Evolutionary conservation across 148 eudicot species (phyloP), one percentile per base, ranked within the genome.

Genomic region (Vaccinium myrtillus): DNA sequence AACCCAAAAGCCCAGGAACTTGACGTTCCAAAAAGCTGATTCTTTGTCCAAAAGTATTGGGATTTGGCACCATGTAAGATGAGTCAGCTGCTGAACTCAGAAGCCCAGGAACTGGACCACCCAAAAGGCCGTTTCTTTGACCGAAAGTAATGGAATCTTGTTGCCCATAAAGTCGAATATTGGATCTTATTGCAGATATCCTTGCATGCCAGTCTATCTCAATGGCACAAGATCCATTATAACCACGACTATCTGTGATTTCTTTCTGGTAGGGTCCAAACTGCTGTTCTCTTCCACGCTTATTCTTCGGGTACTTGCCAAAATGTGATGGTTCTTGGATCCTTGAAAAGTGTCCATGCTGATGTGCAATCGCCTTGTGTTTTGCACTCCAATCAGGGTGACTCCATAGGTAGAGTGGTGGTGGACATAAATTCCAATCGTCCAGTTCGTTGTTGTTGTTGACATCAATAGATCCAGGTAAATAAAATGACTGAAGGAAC

Each of bases 331-430:
- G 76, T 73, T 76, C 81, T 65, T 74, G 79, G 32, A 81, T 80
- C 75, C 78, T 90, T 70, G 79, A 83, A 16, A 78, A 70, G 86
- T 94, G 98, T 43, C 95, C 91, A 53, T 90, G 88, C 87, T 83
- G 83, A 86, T 88, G 83, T 80, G 98, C 98, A 82, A 97, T 90
- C 81, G 81, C 87, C 87, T 39, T 94, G 89, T 94, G 95, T 84
- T 87, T 90, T 58, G 82, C 46, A 39, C 96, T 95, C 95, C 93
- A 94, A 84, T 91, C 95, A 25, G 85, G 89, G 43, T 81, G 93
- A 87, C 98, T 95, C 99, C 98, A 95, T 13, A 97, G 94, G 89
- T 90, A 95, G 61, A 97, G 96, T 61, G 90, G 85, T 14, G 98
- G 98, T 75, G 94, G 80, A 75, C 49, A 83, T 30, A 83, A 21